Base-by-base conservation (phyloP, 352 stramenopile species). In the Pythium vanterpoolii region DNA sequence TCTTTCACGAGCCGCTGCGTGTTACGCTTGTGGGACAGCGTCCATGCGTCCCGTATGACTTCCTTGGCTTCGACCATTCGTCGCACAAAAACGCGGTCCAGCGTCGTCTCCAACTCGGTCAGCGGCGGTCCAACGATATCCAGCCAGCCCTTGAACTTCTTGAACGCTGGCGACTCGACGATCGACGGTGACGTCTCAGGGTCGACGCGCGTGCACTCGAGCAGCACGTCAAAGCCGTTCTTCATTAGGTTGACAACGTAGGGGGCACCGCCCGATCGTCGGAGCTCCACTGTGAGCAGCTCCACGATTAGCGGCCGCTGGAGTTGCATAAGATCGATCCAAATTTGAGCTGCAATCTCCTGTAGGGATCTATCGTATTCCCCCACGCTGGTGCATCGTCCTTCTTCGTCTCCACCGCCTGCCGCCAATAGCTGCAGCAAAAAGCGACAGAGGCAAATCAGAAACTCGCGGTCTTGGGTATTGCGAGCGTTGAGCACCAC, bases 231-330 rank as follows among this genome's bases (percentile, higher is more conserved):
- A 55, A 91, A 91, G 0, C 82, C 82, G 33, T 83, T 89, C 56
- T 91, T 91, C 72, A 89, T 86, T 60, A 91, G 48, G 44, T 91
- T 89, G 30, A 91, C 71, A 4, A 79, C 80, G 62, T 91, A 91
- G 8, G 74, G 68, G 4, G 77, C 61, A 2, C 65, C 66, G 0
- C 74, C 78, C 36, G 65, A 49, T 56, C 74, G 74, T 11, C 77
- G 73, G 48, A 91, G 86, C 34, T 89, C 79, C 1, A 91, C 67
- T 5, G 76, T 89, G 11, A 91, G 64, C 42, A 89, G 30, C 21
- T 87, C 75, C 28, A 63, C 52, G 64, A 87, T 73, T 23, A 79
- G 77, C 33, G 61, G 31, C 2, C 69, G 65, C 42, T 89, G 82
- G n/a, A 84, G 80, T 27, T 74, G 57, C 60, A 89, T 78, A 21